phyloP scores from a whole-genome alignment of 495 filamentous ascomycete species.

The Aspergillus steynii region DNA sequence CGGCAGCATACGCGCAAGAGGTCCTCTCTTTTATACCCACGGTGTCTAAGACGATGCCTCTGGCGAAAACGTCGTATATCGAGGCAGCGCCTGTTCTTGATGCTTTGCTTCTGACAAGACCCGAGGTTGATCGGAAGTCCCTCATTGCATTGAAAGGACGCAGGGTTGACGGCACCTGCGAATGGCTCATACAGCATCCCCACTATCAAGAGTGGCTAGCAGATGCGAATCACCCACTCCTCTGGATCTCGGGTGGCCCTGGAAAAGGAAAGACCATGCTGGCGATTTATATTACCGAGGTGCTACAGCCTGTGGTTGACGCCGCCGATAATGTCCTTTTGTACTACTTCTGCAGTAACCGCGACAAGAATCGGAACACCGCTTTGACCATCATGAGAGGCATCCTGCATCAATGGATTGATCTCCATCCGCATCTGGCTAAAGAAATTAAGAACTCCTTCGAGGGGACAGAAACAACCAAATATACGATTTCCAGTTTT shows the following conservation, averaged over 20 bases:
- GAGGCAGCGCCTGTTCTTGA: constrained; percentile 28
- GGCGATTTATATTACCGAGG: constrained; percentile 43
- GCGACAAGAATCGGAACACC: constrained; percentile 45
- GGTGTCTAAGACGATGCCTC: constrained; percentile 20
- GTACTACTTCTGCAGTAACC: constrained; percentile 47
- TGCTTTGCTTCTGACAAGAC: constrained; percentile 3
- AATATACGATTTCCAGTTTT: constrained; percentile 23
- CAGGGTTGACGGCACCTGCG: constrained; percentile 41
- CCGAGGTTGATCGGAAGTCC: constrained; percentile 29
- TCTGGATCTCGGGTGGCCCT: constrained; percentile 51
- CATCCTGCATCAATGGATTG: constrained; percentile 34
- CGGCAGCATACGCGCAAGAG: constrained; percentile 36
- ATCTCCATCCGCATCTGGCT: constrained; percentile 22
- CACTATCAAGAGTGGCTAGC: constrained; percentile 39
- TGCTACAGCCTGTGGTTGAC: constrained; percentile 30
- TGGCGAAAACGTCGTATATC: constrained; percentile 16
- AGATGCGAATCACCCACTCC: constrained; percentile 23
- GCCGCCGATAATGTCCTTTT: constrained; percentile 25
- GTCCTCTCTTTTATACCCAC: constrained; percentile 27
- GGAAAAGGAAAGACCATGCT: constrained; percentile 55
- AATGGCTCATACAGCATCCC: constrained; percentile 42
- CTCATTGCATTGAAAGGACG: constrained; percentile 31
- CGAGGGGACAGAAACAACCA: constrained; percentile 27
- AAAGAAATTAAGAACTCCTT: constrained; percentile 16
- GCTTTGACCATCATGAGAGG: constrained; percentile 44